phyloP scores from a whole-genome alignment of 1,284 basidiomycete species.

The Leccinum subrobustum region DNA sequence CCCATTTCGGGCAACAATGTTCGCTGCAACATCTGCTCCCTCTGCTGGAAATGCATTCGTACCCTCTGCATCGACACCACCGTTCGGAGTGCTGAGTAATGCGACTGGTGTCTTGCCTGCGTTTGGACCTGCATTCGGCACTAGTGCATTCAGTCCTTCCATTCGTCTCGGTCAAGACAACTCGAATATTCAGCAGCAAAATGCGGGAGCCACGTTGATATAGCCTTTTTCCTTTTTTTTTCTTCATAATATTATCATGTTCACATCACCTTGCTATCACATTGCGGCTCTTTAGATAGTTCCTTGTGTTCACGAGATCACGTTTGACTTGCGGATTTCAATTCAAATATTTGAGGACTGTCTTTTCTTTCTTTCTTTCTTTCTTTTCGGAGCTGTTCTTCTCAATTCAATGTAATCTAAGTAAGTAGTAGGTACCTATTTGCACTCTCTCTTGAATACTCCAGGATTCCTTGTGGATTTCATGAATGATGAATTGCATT shows the following conservation, averaged over 20 bases:
- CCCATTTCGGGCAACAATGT: slow-evolving; percentile 74
- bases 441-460: too few species aligned
- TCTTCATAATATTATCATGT: slow-evolving; percentile 3
- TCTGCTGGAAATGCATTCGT: slow-evolving; percentile 9
- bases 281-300: neutral
- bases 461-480: too few species aligned
- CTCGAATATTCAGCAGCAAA: slow-evolving; percentile 35
- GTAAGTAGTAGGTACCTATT: neutral
- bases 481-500: too few species aligned
- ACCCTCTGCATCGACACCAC: slow-evolving; percentile 26
- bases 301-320: neutral
- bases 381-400: slow-evolving; percentile 3
- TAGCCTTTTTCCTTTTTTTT: slow-evolving; percentile 19
- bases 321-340: slow-evolving; percentile 12
- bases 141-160: slow-evolving; percentile 15
- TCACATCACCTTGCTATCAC: neutral
- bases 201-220: slow-evolving; percentile 39
- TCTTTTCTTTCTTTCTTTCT: neutral
- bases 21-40: slow-evolving; percentile 23
- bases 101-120: slow-evolving; percentile 7
- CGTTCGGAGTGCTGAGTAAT: slow-evolving; percentile 22
- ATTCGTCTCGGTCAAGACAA: slow-evolving; percentile 19
- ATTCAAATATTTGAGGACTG: neutral
- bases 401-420: slow-evolving; percentile 27
- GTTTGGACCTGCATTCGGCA: slow-evolving; percentile 17